Evolutionary conservation across 192 early-diverging fungal genomes (phyloP).

Genomic region (Coemansia interrupta): DNA sequence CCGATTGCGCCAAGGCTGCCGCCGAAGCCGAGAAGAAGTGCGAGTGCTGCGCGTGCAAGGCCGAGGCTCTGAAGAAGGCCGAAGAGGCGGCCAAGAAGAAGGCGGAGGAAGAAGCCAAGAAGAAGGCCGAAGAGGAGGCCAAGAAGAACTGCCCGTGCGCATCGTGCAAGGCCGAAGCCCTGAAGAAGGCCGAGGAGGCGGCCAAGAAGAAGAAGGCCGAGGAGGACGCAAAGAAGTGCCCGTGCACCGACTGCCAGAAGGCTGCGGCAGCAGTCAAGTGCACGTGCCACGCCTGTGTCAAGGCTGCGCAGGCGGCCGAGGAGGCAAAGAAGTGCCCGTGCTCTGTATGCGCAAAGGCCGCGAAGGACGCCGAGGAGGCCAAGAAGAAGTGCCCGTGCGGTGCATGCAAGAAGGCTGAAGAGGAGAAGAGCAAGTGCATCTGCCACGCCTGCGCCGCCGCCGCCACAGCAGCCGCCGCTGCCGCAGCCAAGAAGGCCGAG

Average conservation of each 20-base stretch:
- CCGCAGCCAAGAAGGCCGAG: slow-evolving; percentile 4
- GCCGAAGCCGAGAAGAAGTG: slow-evolving; percentile 23
- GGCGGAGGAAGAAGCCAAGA: slow-evolving; percentile 5
- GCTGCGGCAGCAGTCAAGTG: slow-evolving; percentile 1
- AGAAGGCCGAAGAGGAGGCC: slow-evolving; percentile 8
- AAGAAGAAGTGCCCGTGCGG: slow-evolving; percentile 33
- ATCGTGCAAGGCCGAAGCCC: slow-evolving; percentile 22
- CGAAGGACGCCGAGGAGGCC: slow-evolving; percentile 11
- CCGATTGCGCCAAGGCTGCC: slow-evolving; percentile 26
- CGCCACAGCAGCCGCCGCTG: slow-evolving; percentile 1
- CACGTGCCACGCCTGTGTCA: slow-evolving; percentile 7
- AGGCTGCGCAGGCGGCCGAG: slow-evolving; percentile 8
- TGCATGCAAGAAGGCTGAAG: slow-evolving; percentile 17
- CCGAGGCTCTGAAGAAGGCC: slow-evolving; percentile 17
- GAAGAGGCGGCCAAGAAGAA: slow-evolving; percentile 5
- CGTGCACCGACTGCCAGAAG: slow-evolving; percentile 2
- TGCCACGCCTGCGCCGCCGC: slow-evolving; percentile 8
- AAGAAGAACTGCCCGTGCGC: slow-evolving; percentile 20
- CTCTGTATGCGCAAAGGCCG: slow-evolving; percentile 7
- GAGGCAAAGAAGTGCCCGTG: slow-evolving; percentile 28
- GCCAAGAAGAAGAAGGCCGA: slow-evolving; percentile 13
- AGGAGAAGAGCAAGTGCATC: slow-evolving; percentile 10
- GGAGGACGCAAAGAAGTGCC: slow-evolving; percentile 5
- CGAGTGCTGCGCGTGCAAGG: slow-evolving; percentile 29
- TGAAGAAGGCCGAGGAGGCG: slow-evolving; percentile 11